phyloP scores from a whole-genome alignment of 164 flowering plant species.

The Berberis vulgaris region DNA sequence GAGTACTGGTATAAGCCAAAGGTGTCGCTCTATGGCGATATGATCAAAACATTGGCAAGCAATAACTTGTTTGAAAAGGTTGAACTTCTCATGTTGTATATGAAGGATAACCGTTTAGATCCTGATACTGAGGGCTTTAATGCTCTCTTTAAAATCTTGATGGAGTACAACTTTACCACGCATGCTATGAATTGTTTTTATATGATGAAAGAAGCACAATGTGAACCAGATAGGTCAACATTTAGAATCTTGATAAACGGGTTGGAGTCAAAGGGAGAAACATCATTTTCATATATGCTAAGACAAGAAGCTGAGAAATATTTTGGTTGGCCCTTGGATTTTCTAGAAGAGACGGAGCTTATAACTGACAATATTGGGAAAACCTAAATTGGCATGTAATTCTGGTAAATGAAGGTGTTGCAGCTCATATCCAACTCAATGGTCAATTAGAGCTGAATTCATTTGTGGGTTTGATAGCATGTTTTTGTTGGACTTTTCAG shows the following conservation, averaged over 20 bases:
- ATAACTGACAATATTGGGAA: not conserved
- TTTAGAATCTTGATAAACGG: conserved; percentile 49
- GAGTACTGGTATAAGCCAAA: conserved; percentile 79
- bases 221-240: conserved; percentile 55
- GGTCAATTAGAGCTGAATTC: too few relatives aligned
- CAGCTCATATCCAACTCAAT: too few relatives aligned
- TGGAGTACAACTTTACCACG: conserved; percentile 19
- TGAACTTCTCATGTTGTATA: conserved; percentile 20
- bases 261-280: conserved; percentile 45
- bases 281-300: conserved; percentile 22
- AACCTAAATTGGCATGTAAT: not conserved
- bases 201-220: conserved; percentile 44
- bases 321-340: conserved; percentile 41
- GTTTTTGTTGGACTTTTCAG: too few relatives aligned
- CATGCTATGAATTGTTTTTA: conserved; percentile 48
- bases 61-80: conserved; percentile 46
- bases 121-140: conserved; percentile 48
- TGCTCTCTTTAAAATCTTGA: conserved; percentile 34
- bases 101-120: conserved; percentile 24
- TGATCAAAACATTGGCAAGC: conserved; percentile 41
- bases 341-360: conserved; percentile 28
- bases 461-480: too few relatives aligned
- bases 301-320: conserved; percentile 43
- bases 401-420: too few relatives aligned
- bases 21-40: conserved; percentile 41